These are phyloP conservation scores for Quercus variabilis DNA, from an alignment of 306 rosid species.

Conservation along the genomic window DNA sequence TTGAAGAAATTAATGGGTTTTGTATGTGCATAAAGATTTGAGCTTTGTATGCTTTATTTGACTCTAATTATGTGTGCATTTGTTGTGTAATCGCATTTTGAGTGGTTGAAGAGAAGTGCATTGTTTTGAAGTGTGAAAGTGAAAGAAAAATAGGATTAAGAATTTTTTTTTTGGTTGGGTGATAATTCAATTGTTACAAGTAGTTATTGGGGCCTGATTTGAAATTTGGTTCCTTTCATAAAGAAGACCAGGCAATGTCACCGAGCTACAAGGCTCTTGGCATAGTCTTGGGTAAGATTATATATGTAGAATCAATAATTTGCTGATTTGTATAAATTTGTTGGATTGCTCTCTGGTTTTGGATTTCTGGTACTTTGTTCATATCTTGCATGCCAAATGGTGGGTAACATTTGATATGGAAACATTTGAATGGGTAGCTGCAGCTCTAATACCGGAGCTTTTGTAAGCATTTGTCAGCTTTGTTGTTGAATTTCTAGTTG, in stretches of 20 bases:
- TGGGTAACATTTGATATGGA: not conserved
- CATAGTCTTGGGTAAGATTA: not conserved
- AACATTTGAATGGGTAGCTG: not conserved
- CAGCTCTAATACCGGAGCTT: not conserved
- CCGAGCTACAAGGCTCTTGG: too few relatives aligned
- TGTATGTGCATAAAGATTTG: not conserved
- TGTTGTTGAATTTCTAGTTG: not conserved
- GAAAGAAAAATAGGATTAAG: too few relatives aligned
- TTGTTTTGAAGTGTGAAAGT: too few relatives aligned
- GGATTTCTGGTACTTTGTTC: not conserved
- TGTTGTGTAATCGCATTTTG: not conserved
- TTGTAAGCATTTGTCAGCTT: not conserved
- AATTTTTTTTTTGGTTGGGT: too few relatives aligned
- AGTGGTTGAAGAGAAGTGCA: too few relatives aligned
- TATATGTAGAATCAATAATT: not conserved
- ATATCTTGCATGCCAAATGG: not conserved
- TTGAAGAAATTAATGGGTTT: not conserved
- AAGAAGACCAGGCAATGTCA: too few relatives aligned
- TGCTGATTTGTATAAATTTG: not conserved
- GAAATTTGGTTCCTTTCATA: too few relatives aligned
- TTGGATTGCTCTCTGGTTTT: not conserved
- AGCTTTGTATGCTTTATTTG: not conserved
- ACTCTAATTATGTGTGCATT: not conserved
- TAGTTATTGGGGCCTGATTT: too few relatives aligned
- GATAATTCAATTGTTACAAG: too few relatives aligned